Evolutionary conservation across 2,329 filamentous ascomycete species (phyloP).

Genomic region (Geosmithia flava): DNA sequence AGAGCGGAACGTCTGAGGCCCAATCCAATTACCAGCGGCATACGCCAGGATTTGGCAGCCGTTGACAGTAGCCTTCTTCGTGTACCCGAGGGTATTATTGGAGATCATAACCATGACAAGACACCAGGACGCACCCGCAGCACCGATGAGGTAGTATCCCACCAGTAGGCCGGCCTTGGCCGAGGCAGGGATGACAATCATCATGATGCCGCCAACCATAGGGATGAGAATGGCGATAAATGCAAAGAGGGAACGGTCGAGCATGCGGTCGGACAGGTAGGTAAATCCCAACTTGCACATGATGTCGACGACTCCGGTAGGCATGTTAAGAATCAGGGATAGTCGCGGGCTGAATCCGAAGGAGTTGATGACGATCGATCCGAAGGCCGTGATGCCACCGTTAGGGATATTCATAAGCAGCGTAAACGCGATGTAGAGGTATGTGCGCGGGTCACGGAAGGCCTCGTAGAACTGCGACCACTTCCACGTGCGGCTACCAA

Average conservation of each 20-base stretch:
- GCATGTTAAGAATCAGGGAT: conserved; percentile 45
- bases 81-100: conserved; percentile 14
- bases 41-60: conserved; percentile 9
- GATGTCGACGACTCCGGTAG: conserved; percentile 36
- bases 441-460: conserved; percentile 20
- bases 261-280: conserved; percentile 11
- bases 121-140: conserved; percentile 11
- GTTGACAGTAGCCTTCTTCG: conserved; percentile 15
- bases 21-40: conserved; percentile 10
- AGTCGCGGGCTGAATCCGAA: conserved; percentile 42
- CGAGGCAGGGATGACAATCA: conserved; percentile 10
- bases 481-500: conserved; percentile 19
- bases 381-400: conserved; percentile 44
- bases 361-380: conserved; percentile 39
- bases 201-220: conserved; percentile 13
- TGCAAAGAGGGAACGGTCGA: conserved; percentile 11
- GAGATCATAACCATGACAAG: conserved; percentile 13
- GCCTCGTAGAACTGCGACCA: conserved; percentile 23
- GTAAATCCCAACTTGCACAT: conserved; percentile 11
- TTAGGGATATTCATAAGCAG: conserved; percentile 35
- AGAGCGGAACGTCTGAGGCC: conserved; percentile 11
- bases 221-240: conserved; percentile 13
- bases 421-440: conserved; percentile 25
- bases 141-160: conserved; percentile 12
- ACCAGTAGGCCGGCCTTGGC: conserved; percentile 10